Conservation (phyloP, 352 stramenopile genomes). For the Globisporangium abappressorium region DNA sequence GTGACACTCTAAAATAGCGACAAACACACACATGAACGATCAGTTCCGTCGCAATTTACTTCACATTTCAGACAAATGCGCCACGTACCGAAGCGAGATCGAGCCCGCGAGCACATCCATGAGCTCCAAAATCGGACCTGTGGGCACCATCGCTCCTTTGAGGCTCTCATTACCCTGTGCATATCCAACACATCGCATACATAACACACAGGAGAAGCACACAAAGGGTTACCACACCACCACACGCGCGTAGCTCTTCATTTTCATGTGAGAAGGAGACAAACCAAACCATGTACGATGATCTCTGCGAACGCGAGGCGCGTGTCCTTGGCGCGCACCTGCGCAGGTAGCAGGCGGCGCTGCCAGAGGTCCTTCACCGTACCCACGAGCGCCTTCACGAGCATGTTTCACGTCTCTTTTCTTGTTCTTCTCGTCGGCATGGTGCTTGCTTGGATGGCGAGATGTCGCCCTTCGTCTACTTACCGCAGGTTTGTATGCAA, state of each 20-base stretch:
- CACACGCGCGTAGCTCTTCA: background rate
- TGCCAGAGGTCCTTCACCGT: slow-evolving; percentile 43
- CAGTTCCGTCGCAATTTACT: background rate
- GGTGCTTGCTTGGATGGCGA: background rate
- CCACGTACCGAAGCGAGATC: slow-evolving; percentile 30
- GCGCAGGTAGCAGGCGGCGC: slow-evolving; percentile 35
- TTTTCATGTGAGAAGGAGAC: background rate
- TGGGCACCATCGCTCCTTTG: slow-evolving; percentile 40
- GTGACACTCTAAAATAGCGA: slow-evolving; percentile 19
- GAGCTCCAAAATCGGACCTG: slow-evolving; percentile 46
- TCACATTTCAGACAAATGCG: no score
- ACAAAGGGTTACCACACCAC: background rate
- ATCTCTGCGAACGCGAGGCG: slow-evolving; percentile 55
- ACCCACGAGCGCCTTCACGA: slow-evolving; percentile 41
- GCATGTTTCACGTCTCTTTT: slow-evolving; percentile 15
- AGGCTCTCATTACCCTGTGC: slow-evolving; percentile 45
- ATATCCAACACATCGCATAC: background rate
- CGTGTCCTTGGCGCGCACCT: slow-evolving; percentile 50
- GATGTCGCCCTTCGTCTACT: slow-evolving; percentile 5
- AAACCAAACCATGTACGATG: slow-evolving; percentile 29
- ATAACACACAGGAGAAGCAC: background rate
- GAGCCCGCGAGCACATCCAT: slow-evolving; percentile 53
- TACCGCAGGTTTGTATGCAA: slow-evolving; percentile 10
- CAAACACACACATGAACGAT: background rate
- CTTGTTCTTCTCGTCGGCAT: background rate